Conservation (phyloP, 108 stramenopile genomes). For the Cyclotella kingstonii region DNA sequence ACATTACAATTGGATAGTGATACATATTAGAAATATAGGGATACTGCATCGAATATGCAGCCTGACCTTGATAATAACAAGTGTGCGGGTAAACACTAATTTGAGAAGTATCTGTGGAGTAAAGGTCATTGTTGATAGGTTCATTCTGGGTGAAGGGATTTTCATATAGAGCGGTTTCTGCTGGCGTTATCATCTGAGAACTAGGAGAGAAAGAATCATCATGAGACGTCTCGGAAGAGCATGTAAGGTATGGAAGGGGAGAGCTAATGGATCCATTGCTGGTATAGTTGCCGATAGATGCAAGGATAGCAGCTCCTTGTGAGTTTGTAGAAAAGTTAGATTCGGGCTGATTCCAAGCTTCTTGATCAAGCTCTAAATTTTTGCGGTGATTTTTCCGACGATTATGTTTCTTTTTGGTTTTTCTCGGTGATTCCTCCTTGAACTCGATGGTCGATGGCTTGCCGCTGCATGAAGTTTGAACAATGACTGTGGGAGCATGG, state of each 20-base stretch:
- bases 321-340: conserved; percentile 3
- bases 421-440: conserved; percentile 5
- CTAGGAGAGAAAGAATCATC: not conserved
- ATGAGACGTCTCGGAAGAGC: not conserved
- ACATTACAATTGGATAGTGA: not conserved
- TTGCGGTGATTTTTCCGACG: not conserved
- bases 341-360: not conserved
- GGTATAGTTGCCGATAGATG: conserved; percentile 8
- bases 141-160: too few relatives aligned
- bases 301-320: conserved; percentile 20
- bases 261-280: not conserved
- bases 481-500: not conserved
- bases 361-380: not conserved
- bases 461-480: not conserved
- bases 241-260: too few relatives aligned
- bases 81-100: too few relatives aligned
- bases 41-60: not conserved
- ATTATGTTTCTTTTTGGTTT: conserved; percentile 11
- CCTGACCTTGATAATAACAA: not conserved
- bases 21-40: not conserved
- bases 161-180: too few relatives aligned
- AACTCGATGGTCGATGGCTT: conserved; percentile 1
- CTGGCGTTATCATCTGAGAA: too few relatives aligned
- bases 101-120: too few relatives aligned
- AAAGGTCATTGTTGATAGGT: too few relatives aligned